Conservation (phyloP, 1,284 basidiomycete genomes). For the Pisolithus thermaeus region DNA sequence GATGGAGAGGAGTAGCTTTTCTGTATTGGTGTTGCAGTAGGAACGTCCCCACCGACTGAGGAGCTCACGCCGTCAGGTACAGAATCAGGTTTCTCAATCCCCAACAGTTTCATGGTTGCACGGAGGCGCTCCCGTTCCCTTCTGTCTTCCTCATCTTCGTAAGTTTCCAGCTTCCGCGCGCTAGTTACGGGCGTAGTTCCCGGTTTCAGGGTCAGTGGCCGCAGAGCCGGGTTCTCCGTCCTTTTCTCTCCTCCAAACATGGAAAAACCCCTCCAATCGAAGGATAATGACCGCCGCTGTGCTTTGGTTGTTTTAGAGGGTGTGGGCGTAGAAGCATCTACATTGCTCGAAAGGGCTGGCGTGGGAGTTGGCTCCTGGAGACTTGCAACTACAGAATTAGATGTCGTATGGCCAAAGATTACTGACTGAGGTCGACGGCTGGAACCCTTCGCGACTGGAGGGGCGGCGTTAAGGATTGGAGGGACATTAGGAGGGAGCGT, state of each 20-base stretch:
- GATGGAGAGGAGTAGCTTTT: constrained; percentile 40
- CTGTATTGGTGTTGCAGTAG: constrained; percentile 32
- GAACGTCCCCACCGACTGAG: constrained; percentile 15
- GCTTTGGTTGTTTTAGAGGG: constrained; percentile 34
- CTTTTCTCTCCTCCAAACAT: constrained; percentile 66
- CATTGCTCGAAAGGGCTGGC: constrained; percentile 32
- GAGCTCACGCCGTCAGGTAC: constrained; percentile 25
- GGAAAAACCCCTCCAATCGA: constrained; percentile 76
- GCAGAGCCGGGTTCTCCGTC: constrained; percentile 50
- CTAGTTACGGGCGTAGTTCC: constrained; percentile 48
- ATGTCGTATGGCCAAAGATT: constrained; percentile 41
- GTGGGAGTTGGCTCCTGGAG: constrained; percentile 30
- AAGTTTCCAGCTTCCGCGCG: constrained; percentile 70
- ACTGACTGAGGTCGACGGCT: constrained; percentile 58
- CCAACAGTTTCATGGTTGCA: constrained; percentile 90
- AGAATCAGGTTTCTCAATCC: constrained; percentile 57
- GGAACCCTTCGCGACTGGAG: constrained; percentile 15
- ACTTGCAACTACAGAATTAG: constrained; percentile 32
- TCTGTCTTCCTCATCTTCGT: constrained; percentile 82
- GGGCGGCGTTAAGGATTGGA: constrained; percentile 11
- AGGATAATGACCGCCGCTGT: constrained; percentile 71
- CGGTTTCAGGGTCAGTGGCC: constrained; percentile 68
- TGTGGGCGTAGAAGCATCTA: constrained; percentile 9
- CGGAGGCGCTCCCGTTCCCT: constrained; percentile 78
- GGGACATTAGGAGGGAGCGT: constrained; percentile 20